Conservation (phyloP, 2,329 filamentous ascomycete species). For the Myriosclerotinia scirpicola region DNA sequence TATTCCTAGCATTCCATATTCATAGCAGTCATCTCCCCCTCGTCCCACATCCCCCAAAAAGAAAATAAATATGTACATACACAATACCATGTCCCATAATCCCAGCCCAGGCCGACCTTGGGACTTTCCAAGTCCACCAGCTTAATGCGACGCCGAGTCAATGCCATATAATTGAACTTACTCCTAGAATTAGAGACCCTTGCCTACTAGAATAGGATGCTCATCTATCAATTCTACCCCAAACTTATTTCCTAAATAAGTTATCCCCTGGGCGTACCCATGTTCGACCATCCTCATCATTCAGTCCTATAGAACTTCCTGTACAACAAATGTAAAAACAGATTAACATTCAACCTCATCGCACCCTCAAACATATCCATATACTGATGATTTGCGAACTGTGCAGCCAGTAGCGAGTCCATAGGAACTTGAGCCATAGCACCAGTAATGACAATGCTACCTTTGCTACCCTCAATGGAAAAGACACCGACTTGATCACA, state of each 20-base stretch:
- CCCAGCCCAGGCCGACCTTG: conserved; percentile 12
- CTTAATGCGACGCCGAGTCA: conserved; percentile 32
- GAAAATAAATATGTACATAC: conserved; percentile 36
- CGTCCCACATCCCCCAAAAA: conserved; percentile 23
- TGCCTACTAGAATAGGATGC: conserved; percentile 4
- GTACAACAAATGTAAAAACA: conserved; percentile 94
- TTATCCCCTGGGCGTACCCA: neutral
- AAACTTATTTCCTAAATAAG: neutral
- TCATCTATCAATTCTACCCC: neutral
- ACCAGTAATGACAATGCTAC: conserved; percentile 93
- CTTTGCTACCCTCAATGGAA: conserved; percentile 83
- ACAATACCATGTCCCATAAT: conserved; percentile 32
- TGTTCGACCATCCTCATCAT: conserved; percentile 25
- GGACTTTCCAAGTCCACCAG: conserved; percentile 23
- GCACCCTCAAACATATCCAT: conserved; percentile 89
- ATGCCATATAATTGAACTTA: conserved; percentile 30
- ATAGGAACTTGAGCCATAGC: conserved; percentile 85
- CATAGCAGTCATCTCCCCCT: conserved; percentile 27
- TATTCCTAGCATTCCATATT: conserved; percentile 26
- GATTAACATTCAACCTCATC: conserved; percentile 90
- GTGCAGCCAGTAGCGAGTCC: conserved; percentile 91
- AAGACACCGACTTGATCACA: conserved; percentile 95
- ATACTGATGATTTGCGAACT: conserved; percentile 96
- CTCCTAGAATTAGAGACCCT: conserved; percentile 16
- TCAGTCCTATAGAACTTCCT: conserved; percentile 94